Evolutionary conservation across 148 eudicot genomes (phyloP), one percentile per base, ranked within the genome.

Genomic region (Silene latifolia): DNA sequence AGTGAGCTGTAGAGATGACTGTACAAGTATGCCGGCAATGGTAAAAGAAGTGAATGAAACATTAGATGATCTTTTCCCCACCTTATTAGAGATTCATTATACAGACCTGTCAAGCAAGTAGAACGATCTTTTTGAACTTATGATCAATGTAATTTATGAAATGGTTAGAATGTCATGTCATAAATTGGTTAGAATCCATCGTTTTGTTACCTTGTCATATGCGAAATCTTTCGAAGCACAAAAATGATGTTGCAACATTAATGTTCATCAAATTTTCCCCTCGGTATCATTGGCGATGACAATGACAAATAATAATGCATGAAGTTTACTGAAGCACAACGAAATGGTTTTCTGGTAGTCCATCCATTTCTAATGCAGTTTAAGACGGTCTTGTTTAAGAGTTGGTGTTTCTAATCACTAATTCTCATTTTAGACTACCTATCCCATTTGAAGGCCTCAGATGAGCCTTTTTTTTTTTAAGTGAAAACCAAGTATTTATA

Each of bases 1-100:
- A 24, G 39, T 69, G 54, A 60, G 74, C 19, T 35, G 20, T 73
- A 74, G 82, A 69, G 71, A 61, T 18, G 18, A 51, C 32, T 73
- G 69, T 48, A 53, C 18, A 21, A 56, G 65, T 60, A 53, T 57
- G 39, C 65, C 8, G 56, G 60, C 63, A 53, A 29, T 76, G 32
- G 57, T 69, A 60, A 61, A 58, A 57, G 69, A 70, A 68, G 29
- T 60, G 61, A 42, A 69, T 0, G 68, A n/a, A 58, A 42, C 46
- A 24, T 25, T 19, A 23, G 60, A 51, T 44, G 65, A 20, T 24
- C 24, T 57, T 44, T 59, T 46, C 39, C 13, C 17, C 24, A 13
- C 24, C 15, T 60, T 44, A 9, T 47, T 72, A 68, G 29, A 58
- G 18, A 46, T 60, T 14, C 8, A 7, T 20, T 6, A 58, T 29